Evolutionary conservation across 2,329 filamentous ascomycete species (phyloP).

Genomic region (Penicillium polonicum): DNA sequence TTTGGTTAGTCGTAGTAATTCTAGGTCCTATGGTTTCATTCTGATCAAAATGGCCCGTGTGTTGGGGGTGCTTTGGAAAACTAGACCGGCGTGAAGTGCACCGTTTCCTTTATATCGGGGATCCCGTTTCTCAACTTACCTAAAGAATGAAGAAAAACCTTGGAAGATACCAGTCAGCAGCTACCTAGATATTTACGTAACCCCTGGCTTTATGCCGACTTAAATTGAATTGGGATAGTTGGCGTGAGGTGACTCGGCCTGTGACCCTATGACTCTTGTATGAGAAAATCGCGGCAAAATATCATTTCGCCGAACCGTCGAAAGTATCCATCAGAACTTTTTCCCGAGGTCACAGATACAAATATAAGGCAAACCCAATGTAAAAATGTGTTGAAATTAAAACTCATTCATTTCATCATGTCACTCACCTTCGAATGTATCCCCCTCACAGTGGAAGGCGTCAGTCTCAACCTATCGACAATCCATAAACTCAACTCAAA

Average conservation of each 20-base stretch:
- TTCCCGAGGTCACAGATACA: background rate
- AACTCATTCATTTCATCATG: conserved; percentile 4
- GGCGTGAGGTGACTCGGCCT: background rate
- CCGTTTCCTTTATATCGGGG: background rate
- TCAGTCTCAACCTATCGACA: conserved; percentile 21
- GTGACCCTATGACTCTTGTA: background rate
- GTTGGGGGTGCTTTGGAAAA: background rate
- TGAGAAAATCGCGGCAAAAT: conserved; percentile 8
- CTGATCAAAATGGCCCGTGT: background rate
- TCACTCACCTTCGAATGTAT: conserved; percentile 10
- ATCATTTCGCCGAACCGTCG: conserved; percentile 3
- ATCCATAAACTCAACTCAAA: conserved; percentile 20
- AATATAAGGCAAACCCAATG: background rate
- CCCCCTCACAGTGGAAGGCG: conserved; percentile 21
- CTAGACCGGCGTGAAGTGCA: background rate
- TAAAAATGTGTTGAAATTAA: background rate
- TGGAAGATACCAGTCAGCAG: background rate
- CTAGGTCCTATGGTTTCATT: background rate
- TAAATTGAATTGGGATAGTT: background rate
- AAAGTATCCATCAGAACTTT: background rate
- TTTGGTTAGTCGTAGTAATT: background rate
- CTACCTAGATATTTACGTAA: no score
- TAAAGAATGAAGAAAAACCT: background rate
- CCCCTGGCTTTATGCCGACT: background rate
- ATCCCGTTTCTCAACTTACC: background rate